A percentile compares a stretch with the other conserved stretches of the same genome.
These are phyloP conservation scores for Fusarium torreyae DNA, from an alignment of 2,329 filamentous ascomycete species.

Conservation along the genomic window DNA sequence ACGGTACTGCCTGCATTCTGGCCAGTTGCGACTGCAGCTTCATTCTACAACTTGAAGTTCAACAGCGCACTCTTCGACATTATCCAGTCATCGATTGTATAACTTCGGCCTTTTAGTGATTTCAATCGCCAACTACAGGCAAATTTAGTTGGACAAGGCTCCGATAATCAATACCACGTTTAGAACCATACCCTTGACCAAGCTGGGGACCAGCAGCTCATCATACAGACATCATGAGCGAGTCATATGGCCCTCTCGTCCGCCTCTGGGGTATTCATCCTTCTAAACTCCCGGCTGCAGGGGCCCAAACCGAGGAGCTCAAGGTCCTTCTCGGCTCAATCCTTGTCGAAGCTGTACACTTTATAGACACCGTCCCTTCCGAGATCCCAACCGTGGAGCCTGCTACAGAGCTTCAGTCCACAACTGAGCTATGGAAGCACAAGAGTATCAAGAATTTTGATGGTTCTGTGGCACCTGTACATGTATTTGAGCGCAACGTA, in stretches of 20 bases:
- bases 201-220: slow-evolving; percentile 5
- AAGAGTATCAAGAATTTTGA: slow-evolving; percentile 65
- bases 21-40: slow-evolving; percentile 3
- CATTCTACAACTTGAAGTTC: neutral
- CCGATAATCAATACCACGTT: slow-evolving; percentile 6
- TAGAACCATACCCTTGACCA: slow-evolving; percentile 8
- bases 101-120: neutral
- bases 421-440: slow-evolving; percentile 61
- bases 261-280: slow-evolving; percentile 68
- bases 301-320: slow-evolving; percentile 61
- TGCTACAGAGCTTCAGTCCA: slow-evolving; percentile 35
- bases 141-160: neutral
- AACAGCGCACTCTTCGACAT: neutral
- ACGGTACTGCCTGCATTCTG: slow-evolving; percentile 17
- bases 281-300: slow-evolving; percentile 62
- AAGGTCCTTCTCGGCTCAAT: slow-evolving; percentile 66
- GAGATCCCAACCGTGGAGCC: slow-evolving; percentile 41
- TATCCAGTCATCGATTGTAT: neutral
- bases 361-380: slow-evolving; percentile 70
- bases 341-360: slow-evolving; percentile 71
- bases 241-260: slow-evolving; percentile 62
- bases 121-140: neutral
- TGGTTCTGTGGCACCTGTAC: slow-evolving; percentile 66
- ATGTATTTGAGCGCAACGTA: slow-evolving; percentile 68
- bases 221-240: slow-evolving; percentile 33